Base-by-base conservation (phyloP, 2,329 filamentous ascomycete genomes). In the Balansia obtecta region DNA sequence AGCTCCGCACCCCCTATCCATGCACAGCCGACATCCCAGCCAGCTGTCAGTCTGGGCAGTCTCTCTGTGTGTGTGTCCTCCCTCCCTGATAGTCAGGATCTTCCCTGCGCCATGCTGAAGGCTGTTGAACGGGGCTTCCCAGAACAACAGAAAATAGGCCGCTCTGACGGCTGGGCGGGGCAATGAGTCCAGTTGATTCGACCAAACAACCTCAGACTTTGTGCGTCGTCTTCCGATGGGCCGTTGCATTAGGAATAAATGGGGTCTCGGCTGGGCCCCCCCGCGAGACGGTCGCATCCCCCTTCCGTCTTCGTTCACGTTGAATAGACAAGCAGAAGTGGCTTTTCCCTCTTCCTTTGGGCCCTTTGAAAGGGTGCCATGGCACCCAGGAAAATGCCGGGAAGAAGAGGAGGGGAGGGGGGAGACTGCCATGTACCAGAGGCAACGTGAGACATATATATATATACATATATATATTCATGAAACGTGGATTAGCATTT, bases 401-500 rank as follows among this genome's bases (percentile, higher is more conserved):
- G 10, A 37, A 37, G 3, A 10, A 10, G 13, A 10, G 33, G n/a
- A n/a, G n/a, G n/a, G n/a, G n/a, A n/a, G n/a, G n/a, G n/a, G n/a
- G n/a, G n/a, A n/a, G n/a, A n/a, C n/a, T n/a, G n/a, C n/a, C n/a
- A n/a, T n/a, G n/a, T n/a, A n/a, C n/a, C n/a, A n/a, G n/a, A n/a
- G n/a, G n/a, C n/a, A n/a, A n/a, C n/a, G n/a, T n/a, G n/a, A n/a
- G n/a, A n/a, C n/a, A n/a, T n/a, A n/a, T n/a, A n/a, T n/a, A n/a
- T n/a, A n/a, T n/a, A n/a, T n/a, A n/a, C n/a, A n/a, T n/a, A n/a
- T n/a, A n/a, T n/a, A n/a, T n/a, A 37, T 11, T 37, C 13, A 37
- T 46, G 30, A 37, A 44, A n/a, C n/a, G 43, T 46, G 30, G 41
- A 46, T 46, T 44, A 50, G 49, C 49, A 50, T 47, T 46, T 38